Percentiles rank a stretch among this genome's conserved stretches.
Conservation (phyloP, 2,329 filamentous ascomycete genomes). For the Phyllosticta citriasiana region DNA sequence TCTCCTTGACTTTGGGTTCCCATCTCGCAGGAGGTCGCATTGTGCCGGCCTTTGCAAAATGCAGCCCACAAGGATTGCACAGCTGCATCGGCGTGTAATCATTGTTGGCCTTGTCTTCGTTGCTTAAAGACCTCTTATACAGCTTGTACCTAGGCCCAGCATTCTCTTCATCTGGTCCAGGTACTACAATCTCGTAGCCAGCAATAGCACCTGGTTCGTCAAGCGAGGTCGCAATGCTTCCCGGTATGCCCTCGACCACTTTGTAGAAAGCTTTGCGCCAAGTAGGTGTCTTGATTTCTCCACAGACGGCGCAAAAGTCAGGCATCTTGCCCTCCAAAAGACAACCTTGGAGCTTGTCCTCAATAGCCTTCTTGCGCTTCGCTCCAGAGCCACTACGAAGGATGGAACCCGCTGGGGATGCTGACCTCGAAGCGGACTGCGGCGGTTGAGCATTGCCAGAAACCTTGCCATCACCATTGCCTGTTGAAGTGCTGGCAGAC, state of each 20-base stretch:
- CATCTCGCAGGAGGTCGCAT: constrained; percentile 80
- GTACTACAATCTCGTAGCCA: constrained; percentile 23
- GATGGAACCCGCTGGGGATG: constrained; percentile 8
- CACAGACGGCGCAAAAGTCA: constrained; percentile 83
- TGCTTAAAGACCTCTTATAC: constrained; percentile 62
- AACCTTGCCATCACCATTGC: constrained; percentile 22
- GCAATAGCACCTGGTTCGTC: constrained; percentile 57
- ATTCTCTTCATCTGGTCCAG: constrained; percentile 42
- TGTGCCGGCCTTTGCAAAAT: constrained; percentile 77
- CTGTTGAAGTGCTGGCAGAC: constrained; percentile 19
- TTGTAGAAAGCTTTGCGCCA: constrained; percentile 71
- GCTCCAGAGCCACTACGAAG: constrained; percentile 40
- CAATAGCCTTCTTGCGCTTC: constrained; percentile 58
- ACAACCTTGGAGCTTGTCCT: constrained; percentile 44
- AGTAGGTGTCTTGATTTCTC: constrained; percentile 88
- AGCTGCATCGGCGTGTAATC: constrained; percentile 63
- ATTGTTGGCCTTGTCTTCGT: constrained; percentile 50
- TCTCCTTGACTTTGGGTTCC: constrained; percentile 42
- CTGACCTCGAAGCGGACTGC: not conserved
- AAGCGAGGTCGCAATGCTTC: constrained; percentile 60
- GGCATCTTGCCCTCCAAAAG: constrained; percentile 77
- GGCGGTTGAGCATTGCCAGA: not conserved
- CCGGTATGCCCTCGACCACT: constrained; percentile 58
- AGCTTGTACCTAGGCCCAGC: constrained; percentile 59
- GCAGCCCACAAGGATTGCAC: constrained; percentile 94